Conservation (phyloP, 2,329 filamentous ascomycete genomes). For the Scolecobasidium constrictum region DNA sequence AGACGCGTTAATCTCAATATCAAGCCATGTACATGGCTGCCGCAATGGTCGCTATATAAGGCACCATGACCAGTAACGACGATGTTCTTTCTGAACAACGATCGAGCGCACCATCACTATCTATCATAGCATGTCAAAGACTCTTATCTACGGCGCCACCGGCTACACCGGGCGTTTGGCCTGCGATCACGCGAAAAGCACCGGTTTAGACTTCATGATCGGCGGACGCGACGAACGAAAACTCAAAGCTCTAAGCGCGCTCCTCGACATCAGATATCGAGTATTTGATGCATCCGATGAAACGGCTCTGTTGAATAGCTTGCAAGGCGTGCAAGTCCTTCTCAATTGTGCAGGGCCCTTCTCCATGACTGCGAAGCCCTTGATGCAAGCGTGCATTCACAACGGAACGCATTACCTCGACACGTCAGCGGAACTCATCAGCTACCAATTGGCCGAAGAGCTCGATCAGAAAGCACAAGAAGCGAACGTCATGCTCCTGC, state of each 20-base stretch:
- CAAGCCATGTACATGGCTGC: no score
- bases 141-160: constrained; percentile 1
- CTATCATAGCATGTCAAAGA: no score
- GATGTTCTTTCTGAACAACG: no score
- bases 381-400: constrained; percentile 2
- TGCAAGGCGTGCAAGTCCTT: neutral
- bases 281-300: neutral
- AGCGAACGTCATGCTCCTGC: constrained; percentile 1
- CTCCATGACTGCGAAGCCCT: neutral
- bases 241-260: neutral
- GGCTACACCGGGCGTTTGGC: constrained; percentile 1
- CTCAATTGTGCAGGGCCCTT: constrained; percentile 2
- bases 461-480: neutral
- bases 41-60: no score
- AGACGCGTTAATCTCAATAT: no score
- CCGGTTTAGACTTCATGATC: neutral
- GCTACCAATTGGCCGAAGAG: neutral
- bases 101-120: no score
- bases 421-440: neutral
- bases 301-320: neutral
- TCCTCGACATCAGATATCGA: neutral
- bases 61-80: no score
- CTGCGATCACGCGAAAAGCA: constrained; percentile 2
- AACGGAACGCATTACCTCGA: constrained; percentile 2
- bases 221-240: neutral